These are phyloP conservation scores for Dictyostelium brefeldianum DNA, from an alignment of 78 protist species.

Conservation along the genomic window DNA sequence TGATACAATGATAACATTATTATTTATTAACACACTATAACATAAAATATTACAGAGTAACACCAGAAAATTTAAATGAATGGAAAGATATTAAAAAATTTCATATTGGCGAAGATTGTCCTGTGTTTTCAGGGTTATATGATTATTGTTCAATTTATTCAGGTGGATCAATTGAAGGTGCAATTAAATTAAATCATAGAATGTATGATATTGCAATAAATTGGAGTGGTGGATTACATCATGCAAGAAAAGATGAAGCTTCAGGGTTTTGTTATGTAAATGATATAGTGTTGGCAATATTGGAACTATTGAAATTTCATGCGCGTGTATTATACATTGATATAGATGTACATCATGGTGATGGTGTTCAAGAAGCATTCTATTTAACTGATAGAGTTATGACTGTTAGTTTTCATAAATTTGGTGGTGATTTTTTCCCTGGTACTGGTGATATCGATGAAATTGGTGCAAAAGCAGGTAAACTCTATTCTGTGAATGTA, in stretches of 20 bases:
- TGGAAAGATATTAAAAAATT: slow-evolving; percentile 62
- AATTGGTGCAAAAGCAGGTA: slow-evolving; percentile 94
- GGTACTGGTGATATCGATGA: slow-evolving; percentile 98
- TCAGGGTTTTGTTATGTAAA: slow-evolving; percentile 99
- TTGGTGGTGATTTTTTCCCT: slow-evolving; percentile 97
- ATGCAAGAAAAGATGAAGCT: slow-evolving; percentile 98
- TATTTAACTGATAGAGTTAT: slow-evolving; percentile 97
- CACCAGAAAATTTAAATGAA: slow-evolving; percentile 43
- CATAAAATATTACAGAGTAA: slow-evolving; percentile 12
- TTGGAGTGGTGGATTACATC: slow-evolving; percentile 99
- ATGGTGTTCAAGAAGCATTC: slow-evolving; percentile 96
- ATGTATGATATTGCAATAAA: slow-evolving; percentile 97
- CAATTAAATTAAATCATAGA: slow-evolving; percentile 90
- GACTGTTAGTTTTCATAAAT: slow-evolving; percentile 98
- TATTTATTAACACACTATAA: not conserved
- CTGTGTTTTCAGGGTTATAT: slow-evolving; percentile 98
- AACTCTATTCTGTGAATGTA: slow-evolving; percentile 95
- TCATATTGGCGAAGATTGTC: slow-evolving; percentile 99
- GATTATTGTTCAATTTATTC: slow-evolving; percentile 97
- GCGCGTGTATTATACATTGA: slow-evolving; percentile 98
- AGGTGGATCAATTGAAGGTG: slow-evolving; percentile 98
- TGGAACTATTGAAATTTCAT: slow-evolving; percentile 96
- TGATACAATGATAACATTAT: not conserved
- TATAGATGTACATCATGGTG: slow-evolving; percentile 99
- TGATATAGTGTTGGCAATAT: slow-evolving; percentile 98